Conservation (phyloP, 2,329 filamentous ascomycete genomes). For the Didymella arachidicola region DNA sequence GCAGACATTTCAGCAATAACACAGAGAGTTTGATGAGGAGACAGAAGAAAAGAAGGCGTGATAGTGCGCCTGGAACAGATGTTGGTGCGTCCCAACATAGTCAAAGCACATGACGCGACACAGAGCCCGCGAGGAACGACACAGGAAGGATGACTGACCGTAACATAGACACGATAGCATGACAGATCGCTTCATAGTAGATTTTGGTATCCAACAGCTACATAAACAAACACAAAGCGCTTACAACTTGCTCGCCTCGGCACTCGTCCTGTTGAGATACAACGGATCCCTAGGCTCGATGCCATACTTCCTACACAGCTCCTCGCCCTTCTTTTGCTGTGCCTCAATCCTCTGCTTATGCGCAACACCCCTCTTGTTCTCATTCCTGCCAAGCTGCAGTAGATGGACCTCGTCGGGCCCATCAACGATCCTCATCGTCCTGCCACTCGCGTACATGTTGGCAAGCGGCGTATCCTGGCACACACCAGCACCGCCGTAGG, state of each 20-base stretch:
- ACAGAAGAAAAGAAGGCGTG: no score
- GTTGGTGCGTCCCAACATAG: no score
- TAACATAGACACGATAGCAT: background rate
- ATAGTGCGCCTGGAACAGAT: no score
- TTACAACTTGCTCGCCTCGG: slow-evolving; percentile 54
- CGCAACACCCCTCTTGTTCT: slow-evolving; percentile 73
- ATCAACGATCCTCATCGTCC: slow-evolving; percentile 86
- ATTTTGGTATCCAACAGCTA: background rate
- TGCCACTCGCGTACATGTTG: slow-evolving; percentile 76
- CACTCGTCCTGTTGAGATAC: slow-evolving; percentile 52
- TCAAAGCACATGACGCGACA: background rate
- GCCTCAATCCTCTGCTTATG: slow-evolving; percentile 68
- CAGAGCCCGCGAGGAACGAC: background rate
- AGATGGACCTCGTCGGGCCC: slow-evolving; percentile 91
- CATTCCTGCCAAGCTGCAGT: slow-evolving; percentile 80
- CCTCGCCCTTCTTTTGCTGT: slow-evolving; percentile 71
- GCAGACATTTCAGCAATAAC: no score
- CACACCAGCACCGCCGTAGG: slow-evolving; percentile 89
- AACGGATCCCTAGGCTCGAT: slow-evolving; percentile 54
- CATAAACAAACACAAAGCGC: background rate
- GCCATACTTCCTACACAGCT: slow-evolving; percentile 69
- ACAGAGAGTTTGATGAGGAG: no score
- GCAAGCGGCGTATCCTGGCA: slow-evolving; percentile 92
- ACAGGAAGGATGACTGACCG: background rate
- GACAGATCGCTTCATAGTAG: background rate